These are phyloP conservation scores for Schizopora paradoxa DNA, from an alignment of 1,284 basidiomycete species.

Conservation along the genomic window DNA sequence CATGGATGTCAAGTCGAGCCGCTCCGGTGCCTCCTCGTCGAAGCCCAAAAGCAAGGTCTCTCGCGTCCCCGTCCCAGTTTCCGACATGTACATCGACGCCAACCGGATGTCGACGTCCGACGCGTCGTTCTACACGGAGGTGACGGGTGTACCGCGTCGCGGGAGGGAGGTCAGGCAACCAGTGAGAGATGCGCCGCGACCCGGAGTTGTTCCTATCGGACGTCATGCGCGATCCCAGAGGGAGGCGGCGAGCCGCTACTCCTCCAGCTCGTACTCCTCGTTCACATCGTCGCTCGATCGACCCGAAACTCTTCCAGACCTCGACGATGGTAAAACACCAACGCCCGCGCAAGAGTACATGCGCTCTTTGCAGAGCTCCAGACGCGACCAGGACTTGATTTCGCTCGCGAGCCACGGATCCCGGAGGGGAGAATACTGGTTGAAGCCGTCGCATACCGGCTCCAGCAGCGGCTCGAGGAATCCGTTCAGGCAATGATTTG, in stretches of 20 bases:
- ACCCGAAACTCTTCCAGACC: no score
- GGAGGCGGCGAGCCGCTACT: constrained; percentile 4
- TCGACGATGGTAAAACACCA: constrained; percentile 27
- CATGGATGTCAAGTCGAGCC: constrained; percentile 7
- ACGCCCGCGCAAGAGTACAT: constrained; percentile 62
- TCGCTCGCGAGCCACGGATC: neutral
- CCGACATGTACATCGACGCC: constrained; percentile 21
- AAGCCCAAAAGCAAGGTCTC: constrained; percentile 23
- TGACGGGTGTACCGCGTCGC: constrained; percentile 54
- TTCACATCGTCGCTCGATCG: constrained; percentile 24
- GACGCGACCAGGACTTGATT: neutral
- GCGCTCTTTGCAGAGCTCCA: constrained; percentile 32
- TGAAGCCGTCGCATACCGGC: constrained; percentile 31
- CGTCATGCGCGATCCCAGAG: constrained; percentile 38
- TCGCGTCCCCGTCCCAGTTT: constrained; percentile 13
- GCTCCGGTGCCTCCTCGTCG: constrained; percentile 19
- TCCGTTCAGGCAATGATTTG: constrained; percentile 27
- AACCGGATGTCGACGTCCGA: constrained; percentile 42
- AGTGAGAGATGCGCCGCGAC: constrained; percentile 40
- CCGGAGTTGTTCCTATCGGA: constrained; percentile 34
- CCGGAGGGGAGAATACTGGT: constrained; percentile 27
- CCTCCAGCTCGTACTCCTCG: constrained; percentile 4
- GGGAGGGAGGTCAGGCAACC: constrained; percentile 66
- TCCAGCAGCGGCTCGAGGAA: constrained; percentile 27
- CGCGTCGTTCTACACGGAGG: constrained; percentile 60